Percentiles rank a stretch among this genome's conserved stretches.
Evolutionary conservation across 2,329 filamentous ascomycete genomes (phyloP).

Genomic region (Epichloe hybrida): DNA sequence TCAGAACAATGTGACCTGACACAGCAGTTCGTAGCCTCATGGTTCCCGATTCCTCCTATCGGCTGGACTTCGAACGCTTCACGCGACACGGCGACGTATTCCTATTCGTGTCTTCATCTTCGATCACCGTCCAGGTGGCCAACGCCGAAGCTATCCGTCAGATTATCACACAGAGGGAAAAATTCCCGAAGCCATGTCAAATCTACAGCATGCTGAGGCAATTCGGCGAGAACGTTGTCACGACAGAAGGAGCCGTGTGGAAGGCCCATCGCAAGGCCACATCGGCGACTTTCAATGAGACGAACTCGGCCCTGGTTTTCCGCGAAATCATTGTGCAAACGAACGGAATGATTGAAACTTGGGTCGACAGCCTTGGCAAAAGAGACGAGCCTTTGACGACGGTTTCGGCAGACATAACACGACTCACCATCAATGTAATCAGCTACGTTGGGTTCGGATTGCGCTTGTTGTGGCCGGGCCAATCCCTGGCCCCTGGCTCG

Average conservation of each 20-base stretch:
- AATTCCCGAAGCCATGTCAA: constrained; percentile 42
- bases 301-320: constrained; percentile 57
- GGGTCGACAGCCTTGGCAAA: constrained; percentile 27
- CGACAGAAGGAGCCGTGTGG: constrained; percentile 57
- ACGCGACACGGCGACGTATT: constrained; percentile 48
- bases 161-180: constrained; percentile 50
- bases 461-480: constrained; percentile 47
- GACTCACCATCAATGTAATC: constrained; percentile 41
- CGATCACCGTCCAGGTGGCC: constrained; percentile 41
- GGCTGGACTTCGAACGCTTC: constrained; percentile 43
- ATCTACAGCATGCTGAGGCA: constrained; percentile 22
- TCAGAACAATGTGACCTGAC: background rate
- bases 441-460: constrained; percentile 60
- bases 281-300: constrained; percentile 61
- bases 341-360: constrained; percentile 43
- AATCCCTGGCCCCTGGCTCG: constrained; percentile 30
- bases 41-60: constrained; percentile 46
- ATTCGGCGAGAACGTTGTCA: constrained; percentile 60
- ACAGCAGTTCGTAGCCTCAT: constrained; percentile 29
- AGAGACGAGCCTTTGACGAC: constrained; percentile 34
- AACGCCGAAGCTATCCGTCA: constrained; percentile 54
- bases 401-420: constrained; percentile 52
- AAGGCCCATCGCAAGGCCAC: constrained; percentile 60
- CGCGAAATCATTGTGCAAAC: constrained; percentile 49
- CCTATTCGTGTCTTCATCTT: constrained; percentile 45